Base-by-base conservation (phyloP, 768 basidiomycete species). In the Mycena vitilis region DNA sequence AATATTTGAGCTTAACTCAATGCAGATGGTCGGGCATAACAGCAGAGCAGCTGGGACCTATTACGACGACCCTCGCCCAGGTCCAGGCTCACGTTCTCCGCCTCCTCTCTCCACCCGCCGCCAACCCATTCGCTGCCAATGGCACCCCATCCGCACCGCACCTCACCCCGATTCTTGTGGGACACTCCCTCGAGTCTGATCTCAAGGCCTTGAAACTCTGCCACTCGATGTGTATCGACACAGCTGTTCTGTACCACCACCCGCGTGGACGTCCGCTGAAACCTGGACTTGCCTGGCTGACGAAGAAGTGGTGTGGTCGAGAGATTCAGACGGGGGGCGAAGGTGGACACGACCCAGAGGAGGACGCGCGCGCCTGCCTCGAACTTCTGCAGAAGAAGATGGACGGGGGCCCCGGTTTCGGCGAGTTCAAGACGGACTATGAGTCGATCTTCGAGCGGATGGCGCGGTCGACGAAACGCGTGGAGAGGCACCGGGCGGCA, bases 181-280 rank as follows among this genome's bases (percentile, higher is more conserved):
- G 97, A 0, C 97, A 99, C 77, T 98, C 96, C 7, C 89, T 99
- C 58, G 96, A 98, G 81, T 96, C 94, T 18, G 97, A 99, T 75
- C 86, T 99, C 38, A 88, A 88, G 72, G 95, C 95, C 0, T 87
- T 99, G 68, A 94, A 93, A 72, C 86, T 97, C 42, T 88, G 89
- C 71, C 96, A 98, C 74, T 89, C 95, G 0, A 82, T 87, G 58
- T 95, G 95, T 75, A 93, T 98, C 74, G 97, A 99, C 76, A 98
- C 97, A 2, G 93, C 95, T 0, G 75, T 99, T 6, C 77, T 92
- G 12, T 99, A 91, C 80, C 93, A 96, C 75, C 97, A 99, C 79
- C 95, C 97, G 0, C 91, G 95, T 22, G 96, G 97, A 1, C 88
- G 95, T 47, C 96, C 97, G 0, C 88, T 95, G 69, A 99, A 98